Evolutionary conservation across 805 yeast genomes (phyloP).

Genomic region (Candida coquimbonensis): DNA sequence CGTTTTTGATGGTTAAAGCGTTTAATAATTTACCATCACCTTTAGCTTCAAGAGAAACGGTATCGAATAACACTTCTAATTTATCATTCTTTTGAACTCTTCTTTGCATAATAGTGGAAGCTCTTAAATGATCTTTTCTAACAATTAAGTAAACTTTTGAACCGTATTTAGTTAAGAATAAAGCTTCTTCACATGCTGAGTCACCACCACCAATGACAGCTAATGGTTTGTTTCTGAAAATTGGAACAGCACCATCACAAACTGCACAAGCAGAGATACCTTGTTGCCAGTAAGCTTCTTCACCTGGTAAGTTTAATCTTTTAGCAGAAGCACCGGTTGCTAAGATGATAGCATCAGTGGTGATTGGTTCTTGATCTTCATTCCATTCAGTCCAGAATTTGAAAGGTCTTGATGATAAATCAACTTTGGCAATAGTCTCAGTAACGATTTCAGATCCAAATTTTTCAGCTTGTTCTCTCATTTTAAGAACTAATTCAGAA

Average conservation of each 20-base stretch:
- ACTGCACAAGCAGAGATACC: constrained; percentile 99
- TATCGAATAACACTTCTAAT: constrained; percentile 84
- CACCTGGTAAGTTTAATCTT: constrained; percentile 92
- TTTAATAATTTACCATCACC: constrained; percentile 87
- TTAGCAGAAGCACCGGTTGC: constrained; percentile 99
- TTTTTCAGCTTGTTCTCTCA: constrained; percentile 80
- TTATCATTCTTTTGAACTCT: constrained; percentile 80
- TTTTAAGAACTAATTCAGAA: constrained; percentile 80
- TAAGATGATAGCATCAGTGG: constrained; percentile 85
- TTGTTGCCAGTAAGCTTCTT: constrained; percentile 96
- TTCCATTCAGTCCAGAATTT: constrained; percentile 95
- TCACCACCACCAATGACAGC: constrained; percentile 99
- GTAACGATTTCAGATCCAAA: constrained; percentile 94
- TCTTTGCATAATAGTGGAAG: constrained; percentile 95
- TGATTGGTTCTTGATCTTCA: constrained; percentile 86
- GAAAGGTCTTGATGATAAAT: constrained; percentile 82
- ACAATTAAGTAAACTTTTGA: constrained; percentile 91
- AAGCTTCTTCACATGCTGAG: constrained; percentile 98
- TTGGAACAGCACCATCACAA: constrained; percentile 99
- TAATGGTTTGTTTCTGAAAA: constrained; percentile 94
- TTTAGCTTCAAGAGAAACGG: constrained; percentile 79
- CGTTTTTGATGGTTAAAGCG: constrained; percentile 59
- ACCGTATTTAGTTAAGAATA: constrained; percentile 94
- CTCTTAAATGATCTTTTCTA: constrained; percentile 91
- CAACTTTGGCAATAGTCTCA: constrained; percentile 91